Base-by-base conservation (phyloP, 805 yeast genomes). In the Starmerella bombicola region DNA sequence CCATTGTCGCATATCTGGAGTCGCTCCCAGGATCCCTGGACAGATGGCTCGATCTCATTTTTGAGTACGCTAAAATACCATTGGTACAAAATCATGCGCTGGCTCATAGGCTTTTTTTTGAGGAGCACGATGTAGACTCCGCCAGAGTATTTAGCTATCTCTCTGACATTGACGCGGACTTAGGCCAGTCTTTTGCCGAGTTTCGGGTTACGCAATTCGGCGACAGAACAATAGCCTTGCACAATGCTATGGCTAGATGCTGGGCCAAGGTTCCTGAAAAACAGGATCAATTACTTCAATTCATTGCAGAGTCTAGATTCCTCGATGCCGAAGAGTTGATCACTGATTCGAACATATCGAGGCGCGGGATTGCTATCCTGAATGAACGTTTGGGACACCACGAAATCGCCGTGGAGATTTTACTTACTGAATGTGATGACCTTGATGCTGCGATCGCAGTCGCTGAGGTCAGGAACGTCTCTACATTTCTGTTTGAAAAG, bases 341-440 rank as follows among this genome's bases (percentile, higher is more conserved):
- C 13, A n/a, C 23, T 3, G 32, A 41, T 25, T 4, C 24, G 12
- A 17, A 8, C 12, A 19, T 46, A 5, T 45, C 50, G 1, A n/a
- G 31, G 6, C 19, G 30, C 3, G 64, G 78, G 30, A 68, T 72
- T 30, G 73, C 81, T 0, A 66, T 71, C 34, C 70, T 85, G 2
- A 65, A 79, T 40, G 68, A 69, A 34, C 69, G 73, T 43, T 53
- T 80, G 32, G 76, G 73, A 1, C 73, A 73, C 38, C 82, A 81
- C 53, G 66, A 68, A 9, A 69, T 73, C 37, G 77, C 83, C 0
- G 60, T 88, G 15, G 71, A 73, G 40, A 70, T 83, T 2, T 65
- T 76, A 20, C 74, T 70, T 36, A 74, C 74, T 17, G 57, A 31
- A 12, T 4, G 81, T 33, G 59, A 70, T 3, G 79, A 79, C 53